Conservation (phyloP, 257 asterid genomes). For the Solanum tacnaense region DNA sequence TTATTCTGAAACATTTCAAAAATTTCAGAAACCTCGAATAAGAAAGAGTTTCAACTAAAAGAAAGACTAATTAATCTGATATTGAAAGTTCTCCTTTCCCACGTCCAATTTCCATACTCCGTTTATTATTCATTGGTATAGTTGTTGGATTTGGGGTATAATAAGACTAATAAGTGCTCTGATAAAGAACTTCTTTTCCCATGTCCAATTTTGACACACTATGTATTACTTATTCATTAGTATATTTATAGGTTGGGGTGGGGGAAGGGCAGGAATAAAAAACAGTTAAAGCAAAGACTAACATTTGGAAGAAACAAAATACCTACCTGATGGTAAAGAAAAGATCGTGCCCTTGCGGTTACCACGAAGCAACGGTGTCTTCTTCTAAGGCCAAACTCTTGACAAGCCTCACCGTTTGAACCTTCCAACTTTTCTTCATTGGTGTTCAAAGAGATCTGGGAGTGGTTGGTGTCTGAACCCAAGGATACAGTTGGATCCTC, state of each 20-base stretch:
- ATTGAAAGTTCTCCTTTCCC: not conserved
- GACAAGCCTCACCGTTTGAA: constrained; percentile 19
- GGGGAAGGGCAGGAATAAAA: not conserved
- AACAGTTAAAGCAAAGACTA: not conserved
- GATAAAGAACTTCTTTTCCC: not conserved
- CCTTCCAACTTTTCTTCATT: constrained; percentile 18
- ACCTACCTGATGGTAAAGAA: constrained; percentile 88
- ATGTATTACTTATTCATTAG: not conserved
- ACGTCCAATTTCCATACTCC: not conserved
- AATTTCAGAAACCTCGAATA: not conserved
- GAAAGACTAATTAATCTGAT: not conserved
- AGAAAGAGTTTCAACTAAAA: not conserved
- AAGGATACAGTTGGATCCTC: constrained; percentile 19
- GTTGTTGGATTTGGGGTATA: not conserved
- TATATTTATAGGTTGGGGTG: not conserved
- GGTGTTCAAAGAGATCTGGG: constrained; percentile 12
- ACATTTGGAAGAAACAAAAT: constrained; percentile 1
- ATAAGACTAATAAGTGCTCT: not conserved
- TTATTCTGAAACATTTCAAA: not conserved
- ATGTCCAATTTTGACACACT: not conserved
- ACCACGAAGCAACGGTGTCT: constrained; percentile 68
- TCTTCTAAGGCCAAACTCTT: constrained; percentile 59
- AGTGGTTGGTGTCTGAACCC: constrained; percentile 20
- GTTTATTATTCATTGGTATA: not conserved
- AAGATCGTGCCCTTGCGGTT: constrained; percentile 85